These are phyloP conservation scores for Puccinia coronata DNA, from an alignment of 1,284 basidiomycete species.

Conservation along the genomic window DNA sequence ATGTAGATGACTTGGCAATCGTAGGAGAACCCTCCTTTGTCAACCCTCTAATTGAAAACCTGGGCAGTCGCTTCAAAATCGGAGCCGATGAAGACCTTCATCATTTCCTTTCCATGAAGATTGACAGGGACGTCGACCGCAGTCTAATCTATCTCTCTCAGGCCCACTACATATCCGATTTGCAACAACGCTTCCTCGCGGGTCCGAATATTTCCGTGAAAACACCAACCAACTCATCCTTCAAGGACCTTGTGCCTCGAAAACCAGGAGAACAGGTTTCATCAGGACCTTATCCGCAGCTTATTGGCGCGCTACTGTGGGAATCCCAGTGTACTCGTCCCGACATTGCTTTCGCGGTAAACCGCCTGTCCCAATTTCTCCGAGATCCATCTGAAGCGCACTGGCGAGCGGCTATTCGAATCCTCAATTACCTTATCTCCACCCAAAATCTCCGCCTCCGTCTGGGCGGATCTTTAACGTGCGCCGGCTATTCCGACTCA, in stretches of 20 bases:
- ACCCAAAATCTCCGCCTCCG: neutral
- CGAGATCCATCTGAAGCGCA: neutral
- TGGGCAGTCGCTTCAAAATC: no score
- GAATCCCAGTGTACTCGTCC: neutral
- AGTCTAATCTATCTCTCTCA: no score
- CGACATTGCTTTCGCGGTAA: neutral
- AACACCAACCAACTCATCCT: no score
- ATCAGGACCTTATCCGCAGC: neutral
- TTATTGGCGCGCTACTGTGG: neutral
- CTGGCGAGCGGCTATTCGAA: neutral
- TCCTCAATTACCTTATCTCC: neutral
- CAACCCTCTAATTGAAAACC: no score
- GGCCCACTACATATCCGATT: no score
- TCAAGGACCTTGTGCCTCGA: no score
- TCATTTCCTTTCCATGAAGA: no score
- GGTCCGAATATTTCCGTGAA: no score
- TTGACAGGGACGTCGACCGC: no score
- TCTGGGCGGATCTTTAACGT: neutral
- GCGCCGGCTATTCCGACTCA: neutral
- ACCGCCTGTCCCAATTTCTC: slow-evolving; percentile 17
- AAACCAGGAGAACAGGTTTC: neutral
- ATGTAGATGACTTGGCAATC: neutral
- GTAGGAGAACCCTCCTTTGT: no score
- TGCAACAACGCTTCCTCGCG: no score
- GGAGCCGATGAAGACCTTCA: no score